These are phyloP conservation scores for Elsinoe ampelina DNA, from an alignment of 2,329 filamentous ascomycete species.

Conservation along the genomic window DNA sequence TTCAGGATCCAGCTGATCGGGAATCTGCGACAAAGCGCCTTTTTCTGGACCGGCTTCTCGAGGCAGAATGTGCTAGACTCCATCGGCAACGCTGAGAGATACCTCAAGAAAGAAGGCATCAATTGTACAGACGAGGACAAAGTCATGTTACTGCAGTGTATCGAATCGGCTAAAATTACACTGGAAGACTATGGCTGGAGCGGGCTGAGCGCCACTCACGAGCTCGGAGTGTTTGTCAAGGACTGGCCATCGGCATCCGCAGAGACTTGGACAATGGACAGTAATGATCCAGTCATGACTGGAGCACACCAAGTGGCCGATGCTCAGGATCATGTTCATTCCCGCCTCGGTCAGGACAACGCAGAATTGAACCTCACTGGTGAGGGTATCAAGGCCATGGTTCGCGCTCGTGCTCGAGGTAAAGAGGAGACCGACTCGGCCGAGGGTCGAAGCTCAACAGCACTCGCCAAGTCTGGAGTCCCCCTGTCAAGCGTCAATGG, in stretches of 20 bases:
- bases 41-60: slow-evolving; percentile 75
- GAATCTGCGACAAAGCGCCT: slow-evolving; percentile 75
- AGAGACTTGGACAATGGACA: slow-evolving; percentile 56
- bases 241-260: slow-evolving; percentile 55
- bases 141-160: slow-evolving; percentile 51
- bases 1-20: slow-evolving; percentile 59
- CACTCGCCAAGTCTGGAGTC: slow-evolving; percentile 30
- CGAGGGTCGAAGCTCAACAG: slow-evolving; percentile 22
- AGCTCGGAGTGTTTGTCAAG: slow-evolving; percentile 65
- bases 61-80: slow-evolving; percentile 53
- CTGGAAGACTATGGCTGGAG: slow-evolving; percentile 54
- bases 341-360: slow-evolving; percentile 20
- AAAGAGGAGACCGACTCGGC: slow-evolving; percentile 14
- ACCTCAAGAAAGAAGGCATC: slow-evolving; percentile 54
- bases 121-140: slow-evolving; percentile 54
- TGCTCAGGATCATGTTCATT: slow-evolving; percentile 47
- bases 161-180: slow-evolving; percentile 54
- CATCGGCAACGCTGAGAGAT: slow-evolving; percentile 56
- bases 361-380: slow-evolving; percentile 26
- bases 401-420: slow-evolving; percentile 15
- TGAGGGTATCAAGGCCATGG: slow-evolving; percentile 23
- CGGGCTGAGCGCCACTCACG: slow-evolving; percentile 59
- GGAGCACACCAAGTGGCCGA: slow-evolving; percentile 48
- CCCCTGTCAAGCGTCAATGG: slow-evolving; percentile 32
- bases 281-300: slow-evolving; percentile 42